Conservation (phyloP, 805 yeast genomes). For the Lachancea waltii region DNA sequence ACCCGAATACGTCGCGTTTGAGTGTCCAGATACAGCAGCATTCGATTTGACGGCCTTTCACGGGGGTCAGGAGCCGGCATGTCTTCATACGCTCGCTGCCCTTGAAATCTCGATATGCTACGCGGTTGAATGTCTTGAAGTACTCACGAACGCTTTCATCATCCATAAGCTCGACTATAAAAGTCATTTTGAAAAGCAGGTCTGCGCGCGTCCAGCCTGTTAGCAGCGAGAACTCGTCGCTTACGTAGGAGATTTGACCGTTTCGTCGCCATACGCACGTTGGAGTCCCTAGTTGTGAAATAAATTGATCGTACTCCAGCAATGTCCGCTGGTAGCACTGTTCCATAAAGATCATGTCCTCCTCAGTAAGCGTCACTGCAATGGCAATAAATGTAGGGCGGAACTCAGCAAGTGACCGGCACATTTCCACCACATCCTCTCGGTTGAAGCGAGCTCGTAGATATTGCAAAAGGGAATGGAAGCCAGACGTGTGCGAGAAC, state of each 20-base stretch:
- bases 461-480: constrained; percentile 72
- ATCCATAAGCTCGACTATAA: constrained; percentile 77
- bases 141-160: constrained; percentile 82
- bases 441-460: constrained; percentile 64
- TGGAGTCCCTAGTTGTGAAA: constrained; percentile 84
- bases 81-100: constrained; percentile 87
- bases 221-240: constrained; percentile 83
- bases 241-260: constrained; percentile 91
- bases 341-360: constrained; percentile 90
- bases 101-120: constrained; percentile 85
- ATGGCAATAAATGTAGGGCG: constrained; percentile 92
- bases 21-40: constrained; percentile 90
- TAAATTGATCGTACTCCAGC: constrained; percentile 80
- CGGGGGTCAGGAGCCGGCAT: constrained; percentile 68
- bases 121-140: constrained; percentile 73
- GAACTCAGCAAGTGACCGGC: constrained; percentile 82
- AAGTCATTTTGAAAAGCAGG: constrained; percentile 58
- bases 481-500: constrained; percentile 86
- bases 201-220: constrained; percentile 85
- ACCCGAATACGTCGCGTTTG: constrained; percentile 90
- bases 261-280: constrained; percentile 94
- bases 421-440: constrained; percentile 68
- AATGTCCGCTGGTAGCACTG: constrained; percentile 92
- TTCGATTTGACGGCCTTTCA: constrained; percentile 43
- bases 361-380: constrained; percentile 80